These are phyloP conservation scores for Pseudogymnoascus sp. DNA, from an alignment of 2,329 filamentous ascomycete species.

Conservation along the genomic window DNA sequence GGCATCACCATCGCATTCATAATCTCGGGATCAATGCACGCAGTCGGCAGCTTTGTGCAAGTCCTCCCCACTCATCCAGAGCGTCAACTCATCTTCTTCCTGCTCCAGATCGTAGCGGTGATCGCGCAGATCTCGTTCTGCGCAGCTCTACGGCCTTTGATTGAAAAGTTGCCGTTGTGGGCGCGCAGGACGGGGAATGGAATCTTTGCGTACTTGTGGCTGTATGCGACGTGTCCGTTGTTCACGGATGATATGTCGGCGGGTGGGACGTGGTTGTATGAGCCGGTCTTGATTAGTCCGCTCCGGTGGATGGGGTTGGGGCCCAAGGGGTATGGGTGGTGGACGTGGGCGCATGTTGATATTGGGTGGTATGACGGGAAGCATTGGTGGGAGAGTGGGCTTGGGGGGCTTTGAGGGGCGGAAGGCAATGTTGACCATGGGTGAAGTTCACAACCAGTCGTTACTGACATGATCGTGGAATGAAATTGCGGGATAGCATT, in stretches of 20 bases:
- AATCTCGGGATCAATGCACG: constrained; percentile 63
- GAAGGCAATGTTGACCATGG: background rate
- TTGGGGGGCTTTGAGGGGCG: background rate
- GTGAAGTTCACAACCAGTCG: background rate
- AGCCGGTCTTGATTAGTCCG: constrained; percentile 71
- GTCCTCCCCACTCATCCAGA: constrained; percentile 46
- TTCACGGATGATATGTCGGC: constrained; percentile 71
- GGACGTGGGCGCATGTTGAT: constrained; percentile 51
- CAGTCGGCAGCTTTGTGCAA: constrained; percentile 58
- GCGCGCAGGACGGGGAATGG: constrained; percentile 51
- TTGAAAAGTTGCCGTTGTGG: constrained; percentile 36
- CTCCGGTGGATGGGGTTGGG: constrained; percentile 61
- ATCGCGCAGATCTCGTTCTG: constrained; percentile 45
- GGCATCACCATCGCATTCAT: constrained; percentile 49
- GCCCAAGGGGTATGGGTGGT: constrained; percentile 52
- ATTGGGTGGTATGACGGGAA: constrained; percentile 52
- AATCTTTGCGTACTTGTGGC: constrained; percentile 55
- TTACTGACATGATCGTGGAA: background rate
- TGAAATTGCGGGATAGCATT: background rate
- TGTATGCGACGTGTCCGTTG: constrained; percentile 55
- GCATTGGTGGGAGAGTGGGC: constrained; percentile 56
- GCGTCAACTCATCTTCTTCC: constrained; percentile 60
- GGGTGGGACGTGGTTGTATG: constrained; percentile 69
- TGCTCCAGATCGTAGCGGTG: constrained; percentile 60
- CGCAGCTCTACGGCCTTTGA: constrained; percentile 27